Base-by-base conservation (phyloP, 1,284 basidiomycete genomes). In the Cutaneotrichosporon dermatis region DNA sequence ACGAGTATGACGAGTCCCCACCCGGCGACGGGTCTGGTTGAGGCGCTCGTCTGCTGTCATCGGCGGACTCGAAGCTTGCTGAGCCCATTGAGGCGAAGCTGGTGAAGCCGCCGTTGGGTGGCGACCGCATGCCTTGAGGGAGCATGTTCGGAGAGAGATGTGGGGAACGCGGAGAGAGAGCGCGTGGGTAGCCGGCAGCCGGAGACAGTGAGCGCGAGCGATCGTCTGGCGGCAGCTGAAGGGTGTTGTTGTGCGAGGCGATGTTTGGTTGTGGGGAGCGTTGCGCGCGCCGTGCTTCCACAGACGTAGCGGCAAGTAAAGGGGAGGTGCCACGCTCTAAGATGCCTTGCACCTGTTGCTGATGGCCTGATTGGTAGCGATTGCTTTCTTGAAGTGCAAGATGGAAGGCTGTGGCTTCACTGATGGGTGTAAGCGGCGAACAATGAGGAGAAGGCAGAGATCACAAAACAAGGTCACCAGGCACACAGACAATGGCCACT, bases 401-500 rank as follows among this genome's bases (percentile, higher is more conserved):
- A 33, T 40, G 9, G 36, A 51, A 10, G 36, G 50, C 50, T 15
- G 6, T 51, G 8, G 50, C 50, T 15, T 51, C 50, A 15, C 50
- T 51, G 50, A n/a, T 10, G 11, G 37, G 36, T 51, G 50, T 51
- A n/a, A 51, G 50, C 33, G n/a, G 13, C 35, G 46, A 7, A n/a
- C 34, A 36, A 34, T 12, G 34, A 12, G 35, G 33, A 4, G 46
- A 7, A 35, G 34, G 16, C n/a, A 15, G 40, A 25, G 50, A 15
- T 25, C n/a, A 15, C 37, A 4, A 40, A 40, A 40, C 37, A 51
- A 40, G 15, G 15, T 15, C 37, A 40, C 33, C 46, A 49, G 34
- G 46, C 46, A 49, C 46, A 33, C 39, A 33, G 10, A 49, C 46
- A 49, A 48, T 48, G 45, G 45, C 46, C 46, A 49, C 50, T 16